Conservation (phyloP, 345 rosid genomes). For the Odontarrhena argentea region DNA sequence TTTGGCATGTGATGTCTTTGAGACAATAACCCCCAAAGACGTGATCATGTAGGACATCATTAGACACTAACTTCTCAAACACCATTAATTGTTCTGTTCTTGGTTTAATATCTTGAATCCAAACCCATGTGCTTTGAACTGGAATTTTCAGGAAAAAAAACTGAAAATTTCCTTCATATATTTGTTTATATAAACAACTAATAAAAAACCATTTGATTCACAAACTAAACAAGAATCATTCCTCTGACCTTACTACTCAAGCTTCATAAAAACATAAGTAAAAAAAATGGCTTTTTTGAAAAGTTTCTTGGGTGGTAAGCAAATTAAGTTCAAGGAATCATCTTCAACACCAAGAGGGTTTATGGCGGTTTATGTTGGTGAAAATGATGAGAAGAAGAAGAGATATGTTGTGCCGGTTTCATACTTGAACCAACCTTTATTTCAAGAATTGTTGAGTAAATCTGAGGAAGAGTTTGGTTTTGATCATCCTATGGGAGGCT, state of each 20-base stretch:
- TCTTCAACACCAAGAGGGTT: constrained; percentile 44
- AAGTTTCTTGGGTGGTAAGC: constrained; percentile 34
- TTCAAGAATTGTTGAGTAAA: constrained; percentile 45
- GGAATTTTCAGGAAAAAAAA: too few relatives aligned
- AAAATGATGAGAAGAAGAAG: constrained; percentile 37
- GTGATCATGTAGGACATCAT: constrained; percentile 39
- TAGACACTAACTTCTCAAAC: constrained; percentile 39
- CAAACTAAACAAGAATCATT: constrained; percentile 6
- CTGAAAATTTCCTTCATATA: neutral
- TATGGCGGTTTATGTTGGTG: constrained; percentile 47
- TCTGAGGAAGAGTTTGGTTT: constrained; percentile 51
- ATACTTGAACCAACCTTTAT: constrained; percentile 43
- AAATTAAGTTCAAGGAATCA: constrained; percentile 10
- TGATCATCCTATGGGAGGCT: constrained; percentile 48
- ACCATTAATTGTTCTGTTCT: constrained; percentile 38
- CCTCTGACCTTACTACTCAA: neutral
- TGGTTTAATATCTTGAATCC: constrained; percentile 41
- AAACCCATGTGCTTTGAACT: constrained; percentile 38
- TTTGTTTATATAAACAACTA: constrained; percentile 30
- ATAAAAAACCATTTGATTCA: constrained; percentile 10
- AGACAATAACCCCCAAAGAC: constrained; percentile 37
- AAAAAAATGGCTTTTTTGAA: constrained; percentile 11
- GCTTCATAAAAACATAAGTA: constrained; percentile 12
- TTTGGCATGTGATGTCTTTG: constrained; percentile 36
- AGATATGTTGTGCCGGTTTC: constrained; percentile 46